These are phyloP conservation scores for Oryza longistaminata DNA, from an alignment of 176 grass and related monocot species.

Conservation along the genomic window DNA sequence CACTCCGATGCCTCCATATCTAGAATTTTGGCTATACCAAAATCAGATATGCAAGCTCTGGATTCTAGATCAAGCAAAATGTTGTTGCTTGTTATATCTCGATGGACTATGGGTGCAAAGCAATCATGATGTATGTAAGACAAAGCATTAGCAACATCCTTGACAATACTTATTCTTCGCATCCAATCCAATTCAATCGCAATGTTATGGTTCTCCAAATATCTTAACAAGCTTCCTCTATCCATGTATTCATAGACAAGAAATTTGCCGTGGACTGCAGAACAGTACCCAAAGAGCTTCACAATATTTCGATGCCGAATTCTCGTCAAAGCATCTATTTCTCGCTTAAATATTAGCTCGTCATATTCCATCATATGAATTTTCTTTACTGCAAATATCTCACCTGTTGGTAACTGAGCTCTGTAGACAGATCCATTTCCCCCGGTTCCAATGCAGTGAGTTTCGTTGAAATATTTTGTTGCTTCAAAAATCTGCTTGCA, in stretches of 20 bases:
- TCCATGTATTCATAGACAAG: slow-evolving; percentile 17
- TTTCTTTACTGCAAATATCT: slow-evolving; percentile 20
- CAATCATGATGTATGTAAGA: neutral
- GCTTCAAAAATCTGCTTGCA: neutral
- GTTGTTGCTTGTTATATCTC: neutral
- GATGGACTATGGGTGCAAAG: neutral
- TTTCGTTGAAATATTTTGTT: neutral
- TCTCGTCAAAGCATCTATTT: neutral
- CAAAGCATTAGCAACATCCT: neutral
- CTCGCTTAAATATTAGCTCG: neutral
- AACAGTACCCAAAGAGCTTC: slow-evolving; percentile 5
- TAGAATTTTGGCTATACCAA: neutral
- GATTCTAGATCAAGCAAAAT: neutral
- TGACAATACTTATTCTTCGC: neutral
- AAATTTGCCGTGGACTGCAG: neutral
- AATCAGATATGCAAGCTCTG: neutral
- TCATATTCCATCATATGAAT: neutral
- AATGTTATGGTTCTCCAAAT: neutral
- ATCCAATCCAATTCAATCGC: neutral
- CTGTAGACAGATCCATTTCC: neutral
- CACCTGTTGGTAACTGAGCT: neutral
- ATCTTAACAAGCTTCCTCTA: neutral
- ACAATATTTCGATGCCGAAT: neutral
- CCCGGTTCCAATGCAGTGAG: neutral
- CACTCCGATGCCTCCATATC: neutral